A percentile compares a stretch with the other conserved stretches of the same genome.
Evolutionary conservation across 495 filamentous ascomycete genomes (phyloP).

Genomic region (Penicillium waksmanii): DNA sequence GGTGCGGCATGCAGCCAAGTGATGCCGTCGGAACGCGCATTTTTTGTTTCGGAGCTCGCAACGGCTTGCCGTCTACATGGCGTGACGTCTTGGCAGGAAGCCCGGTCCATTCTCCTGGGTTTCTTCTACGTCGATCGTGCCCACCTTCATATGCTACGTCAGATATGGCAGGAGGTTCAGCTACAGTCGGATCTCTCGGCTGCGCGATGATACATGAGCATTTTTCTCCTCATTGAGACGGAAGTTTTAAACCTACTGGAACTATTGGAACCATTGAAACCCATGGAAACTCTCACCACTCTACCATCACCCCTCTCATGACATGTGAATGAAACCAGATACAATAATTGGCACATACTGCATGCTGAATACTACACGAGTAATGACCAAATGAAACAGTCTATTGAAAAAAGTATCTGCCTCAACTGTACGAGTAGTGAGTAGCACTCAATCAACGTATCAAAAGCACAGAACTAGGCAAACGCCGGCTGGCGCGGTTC

Average conservation of each 20-base stretch:
- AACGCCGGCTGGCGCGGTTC: neutral
- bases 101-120: slow-evolving; percentile 37
- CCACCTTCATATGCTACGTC: slow-evolving; percentile 37
- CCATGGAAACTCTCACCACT: neutral
- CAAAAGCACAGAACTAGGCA: too few species aligned
- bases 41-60: slow-evolving; percentile 44
- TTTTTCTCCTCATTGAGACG: neutral
- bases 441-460: neutral
- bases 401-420: neutral
- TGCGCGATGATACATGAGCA: slow-evolving; percentile 4
- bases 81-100: slow-evolving; percentile 44
- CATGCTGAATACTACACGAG: neutral
- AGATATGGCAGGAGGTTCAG: slow-evolving; percentile 46
- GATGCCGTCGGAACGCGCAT: slow-evolving; percentile 34
- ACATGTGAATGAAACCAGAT: neutral
- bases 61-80: slow-evolving; percentile 34
- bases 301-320: neutral
- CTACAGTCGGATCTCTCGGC: slow-evolving; percentile 18
- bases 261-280: neutral
- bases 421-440: neutral
- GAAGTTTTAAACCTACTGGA: neutral
- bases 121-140: slow-evolving; percentile 50
- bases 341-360: neutral
- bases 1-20: slow-evolving; percentile 41
- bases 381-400: neutral